Evolutionary conservation across 495 filamentous ascomycete genomes (phyloP).

Genomic region (Penicillium flavigenum): DNA sequence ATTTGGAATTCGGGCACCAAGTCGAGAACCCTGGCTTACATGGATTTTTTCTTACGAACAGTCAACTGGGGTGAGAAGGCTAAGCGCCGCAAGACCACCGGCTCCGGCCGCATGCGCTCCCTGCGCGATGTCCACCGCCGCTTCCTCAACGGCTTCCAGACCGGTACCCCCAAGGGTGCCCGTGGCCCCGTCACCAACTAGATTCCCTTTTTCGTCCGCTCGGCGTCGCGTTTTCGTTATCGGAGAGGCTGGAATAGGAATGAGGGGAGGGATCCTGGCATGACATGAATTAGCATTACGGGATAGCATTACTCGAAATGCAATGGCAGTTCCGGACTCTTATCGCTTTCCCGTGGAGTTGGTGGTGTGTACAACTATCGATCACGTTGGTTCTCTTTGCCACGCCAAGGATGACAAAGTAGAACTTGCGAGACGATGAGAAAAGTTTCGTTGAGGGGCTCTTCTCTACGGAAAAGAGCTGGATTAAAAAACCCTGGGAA

Average conservation of each 20-base stretch:
- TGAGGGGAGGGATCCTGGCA: conserved; percentile 40
- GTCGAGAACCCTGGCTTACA: conserved; percentile 33
- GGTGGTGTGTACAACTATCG: conserved; percentile 39
- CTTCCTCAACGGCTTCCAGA: conserved; percentile 97
- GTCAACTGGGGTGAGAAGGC: conserved; percentile 99
- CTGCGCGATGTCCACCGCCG: conserved; percentile 84
- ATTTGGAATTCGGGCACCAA: conserved; percentile 9
- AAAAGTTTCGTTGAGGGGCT: conserved; percentile 28
- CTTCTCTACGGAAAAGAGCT: conserved; percentile 23
- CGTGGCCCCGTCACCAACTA: conserved; percentile 59
- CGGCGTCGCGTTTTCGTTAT: conserved; percentile 48
- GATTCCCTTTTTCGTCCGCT: conserved; percentile 34
- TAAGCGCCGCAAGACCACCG: conserved; percentile 98
- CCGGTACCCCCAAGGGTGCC: conserved; percentile 81
- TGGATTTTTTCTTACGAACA: conserved; percentile 44
- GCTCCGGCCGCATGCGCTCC: conserved; percentile 88
- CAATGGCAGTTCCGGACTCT: conserved; percentile 43
- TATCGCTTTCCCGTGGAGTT: conserved; percentile 44
- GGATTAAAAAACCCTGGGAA: conserved; percentile 37
- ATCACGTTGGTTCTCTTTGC: conserved; percentile 33
- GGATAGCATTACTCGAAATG: conserved; percentile 38
- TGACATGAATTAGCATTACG: conserved; percentile 46
- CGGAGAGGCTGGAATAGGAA: conserved; percentile 46
- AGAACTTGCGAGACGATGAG: conserved; percentile 21
- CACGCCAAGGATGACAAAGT: conserved; percentile 27